Base-by-base conservation (phyloP, 768 basidiomycete genomes). In the Lyophyllum semitale region DNA sequence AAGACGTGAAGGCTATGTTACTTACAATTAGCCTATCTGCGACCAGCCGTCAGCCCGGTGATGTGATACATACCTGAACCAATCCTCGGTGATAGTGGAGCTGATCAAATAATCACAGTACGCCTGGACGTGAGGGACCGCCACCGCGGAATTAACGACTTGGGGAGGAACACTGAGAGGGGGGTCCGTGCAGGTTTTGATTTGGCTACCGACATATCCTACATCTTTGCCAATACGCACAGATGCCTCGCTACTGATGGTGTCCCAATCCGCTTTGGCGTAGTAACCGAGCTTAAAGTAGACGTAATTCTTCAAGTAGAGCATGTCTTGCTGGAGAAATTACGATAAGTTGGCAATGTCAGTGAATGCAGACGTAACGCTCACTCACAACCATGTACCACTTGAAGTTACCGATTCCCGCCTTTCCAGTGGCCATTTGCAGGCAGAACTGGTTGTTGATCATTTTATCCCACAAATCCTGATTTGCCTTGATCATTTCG, bases 371-470 rank as follows among this genome's bases (percentile, higher is more conserved):
- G 45, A 26, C 18, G 18, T 18, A 13, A 30, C 18, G 23, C 13
- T 26, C 8, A 41, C 52, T 53, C 17, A 53, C 52, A 33, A 53
- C 33, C 42, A 53, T 44, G 18, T 43, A 53, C 32, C 44, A 53
- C 33, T 44, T 42, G 43, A 53, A 53, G 43, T 29, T 30, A 13
- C 30, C 43, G 23, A 53, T 42, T 17, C 29, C 30, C 12, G 52
- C 52, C 12, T 8, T 53, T n/a, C 29, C 33, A 35, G 30, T 30
- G 4, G 43, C 44, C n/a, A 54, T 32, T 27, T 13, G 26, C 17
- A 15, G 15, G 25, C 43, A 46, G 35, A 54, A 54, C 8, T 43
- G 23, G 38, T 54, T 43, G 33, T 38, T 23, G 43, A 54, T 33
- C 18, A 54, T 32, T 38, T 47, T 47, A n/a, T 54, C 44, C 41